Base-by-base conservation (phyloP, 805 yeast genomes). In the Starmerella apis region DNA sequence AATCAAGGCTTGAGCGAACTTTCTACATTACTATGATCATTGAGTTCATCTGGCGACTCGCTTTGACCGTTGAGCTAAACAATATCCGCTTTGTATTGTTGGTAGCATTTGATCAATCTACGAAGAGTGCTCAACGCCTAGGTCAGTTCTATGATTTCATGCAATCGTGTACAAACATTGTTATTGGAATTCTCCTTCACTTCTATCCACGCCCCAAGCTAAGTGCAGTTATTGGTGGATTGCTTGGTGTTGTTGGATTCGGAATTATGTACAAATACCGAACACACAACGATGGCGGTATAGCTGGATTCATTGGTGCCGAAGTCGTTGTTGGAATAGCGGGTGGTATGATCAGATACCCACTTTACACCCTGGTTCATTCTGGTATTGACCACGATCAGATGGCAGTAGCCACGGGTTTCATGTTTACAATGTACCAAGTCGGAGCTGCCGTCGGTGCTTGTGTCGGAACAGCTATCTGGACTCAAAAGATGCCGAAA, bases 321-420 rank as follows among this genome's bases (percentile, higher is more conserved):
- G 71, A 77, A 56, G 75, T 80, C 61, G 60, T 82, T 19, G 64
- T 80, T 58, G 88, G 88, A 57, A 72, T 83, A 50, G 87, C 86
- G 59, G 84, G 84, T 42, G 85, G 85, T 24, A 76, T 81, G 64
- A 78, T 80, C 69, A 78, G 83, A 11, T 80, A 78, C 60, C 72
- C 82, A 5, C 71, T 77, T n/a, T 82, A 77, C 61, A 78, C 77
- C 4, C 72, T 83, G 37, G 73, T 78, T 52, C 79, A 77, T 59
- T 69, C 85, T 0, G 70, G 77, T 48, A 71, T 77, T 36, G 74
- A 69, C 55, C 87, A 80, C 64, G 80, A 77, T 61, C 73, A 76
- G 65, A 76, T 80, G 80, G 84, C 84, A 13, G 72, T 76, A 42
- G 72, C 77, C 27, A 73, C 79, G 41, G 72, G 84, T 1, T 63